Evolutionary conservation across 1,139 yeast species (phyloP), one percentile per base, ranked within the genome.

Genomic region (Geotrichum cucujoidarum): DNA sequence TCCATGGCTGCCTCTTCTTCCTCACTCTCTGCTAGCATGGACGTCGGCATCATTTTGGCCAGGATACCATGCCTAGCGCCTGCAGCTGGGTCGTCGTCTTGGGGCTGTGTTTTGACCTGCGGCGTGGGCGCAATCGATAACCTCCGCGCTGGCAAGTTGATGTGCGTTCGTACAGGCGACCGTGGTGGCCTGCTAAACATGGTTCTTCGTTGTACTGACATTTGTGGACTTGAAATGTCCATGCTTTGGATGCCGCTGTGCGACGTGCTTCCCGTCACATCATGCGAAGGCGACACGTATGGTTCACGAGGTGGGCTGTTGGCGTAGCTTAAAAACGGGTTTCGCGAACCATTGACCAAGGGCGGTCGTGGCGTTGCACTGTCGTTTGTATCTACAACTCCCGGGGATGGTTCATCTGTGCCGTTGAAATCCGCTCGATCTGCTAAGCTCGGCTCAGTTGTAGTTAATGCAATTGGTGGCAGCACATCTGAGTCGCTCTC

Each of bases 81-180:
- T 6, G 27, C 6, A 6, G 27, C 10, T 10, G 27, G 6, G 8
- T 6, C 6, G 27, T 24, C 27, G n/a, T n/a, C n/a, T n/a, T n/a
- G n/a, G n/a, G n/a, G n/a, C 10, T 24, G 27, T 10, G 8, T 6
- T 44, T 25, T 49, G 22, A 33, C 44, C 25, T 29, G 34, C 33
- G 40, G 46, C 18, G 47, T 45, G 3, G 46, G 50, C 20, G 55
- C 42, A 16, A 48, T 44, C n/a, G 51, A 45, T 13, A 47, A 41
- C 31, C 60, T 52, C 21, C 57, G 52, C 5, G 59, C 57, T 4
- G 60, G 58, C 3, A 59, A 57, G 17, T 57, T 55, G 24, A 56
- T 55, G 33, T 53, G 50, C 8, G 59, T 56, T 41, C 50, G 52
- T 21, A 51, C 54, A 17, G 59, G 59, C 18, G 59, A 51, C 20